Evolutionary conservation across 495 filamentous ascomycete genomes (phyloP).

Genomic region (Aspergillus ostianus): DNA sequence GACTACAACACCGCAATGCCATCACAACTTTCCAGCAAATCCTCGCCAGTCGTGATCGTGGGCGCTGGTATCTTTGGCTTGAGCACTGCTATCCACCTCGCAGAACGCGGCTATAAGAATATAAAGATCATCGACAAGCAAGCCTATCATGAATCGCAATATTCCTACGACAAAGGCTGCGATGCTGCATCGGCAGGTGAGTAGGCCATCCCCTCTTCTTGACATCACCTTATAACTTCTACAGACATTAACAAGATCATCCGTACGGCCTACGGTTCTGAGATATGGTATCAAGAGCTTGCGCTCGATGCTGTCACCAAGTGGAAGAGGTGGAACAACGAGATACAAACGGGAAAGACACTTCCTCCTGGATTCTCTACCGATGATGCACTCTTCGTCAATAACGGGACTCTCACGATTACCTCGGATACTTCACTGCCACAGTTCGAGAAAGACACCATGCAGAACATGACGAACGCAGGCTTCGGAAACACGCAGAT

Average conservation of each 20-base stretch:
- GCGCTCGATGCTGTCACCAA: conserved; percentile 34
- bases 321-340: conserved; percentile 44
- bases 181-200: conserved; percentile 36
- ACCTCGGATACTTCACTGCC: conserved; percentile 9
- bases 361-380: conserved; percentile 32
- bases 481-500: conserved; percentile 33
- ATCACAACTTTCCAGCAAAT: too few relatives aligned
- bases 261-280: conserved; percentile 37
- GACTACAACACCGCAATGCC: too few relatives aligned
- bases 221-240: neutral
- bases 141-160: conserved; percentile 32
- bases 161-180: conserved; percentile 28
- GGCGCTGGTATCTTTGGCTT: conserved; percentile 48
- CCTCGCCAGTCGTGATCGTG: conserved; percentile 37
- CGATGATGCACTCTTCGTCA: conserved; percentile 31
- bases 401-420: conserved; percentile 27
- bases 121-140: conserved; percentile 45
- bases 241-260: conserved; percentile 47
- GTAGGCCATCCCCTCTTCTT: neutral
- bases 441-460: conserved; percentile 30
- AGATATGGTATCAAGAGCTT: conserved; percentile 43
- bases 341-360: conserved; percentile 22
- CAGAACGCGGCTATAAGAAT: conserved; percentile 36
- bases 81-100: conserved; percentile 39
- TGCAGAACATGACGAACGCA: conserved; percentile 32